Base-by-base conservation (phyloP, 164 flowering plant genomes). In the Umbilicus rupestris region DNA sequence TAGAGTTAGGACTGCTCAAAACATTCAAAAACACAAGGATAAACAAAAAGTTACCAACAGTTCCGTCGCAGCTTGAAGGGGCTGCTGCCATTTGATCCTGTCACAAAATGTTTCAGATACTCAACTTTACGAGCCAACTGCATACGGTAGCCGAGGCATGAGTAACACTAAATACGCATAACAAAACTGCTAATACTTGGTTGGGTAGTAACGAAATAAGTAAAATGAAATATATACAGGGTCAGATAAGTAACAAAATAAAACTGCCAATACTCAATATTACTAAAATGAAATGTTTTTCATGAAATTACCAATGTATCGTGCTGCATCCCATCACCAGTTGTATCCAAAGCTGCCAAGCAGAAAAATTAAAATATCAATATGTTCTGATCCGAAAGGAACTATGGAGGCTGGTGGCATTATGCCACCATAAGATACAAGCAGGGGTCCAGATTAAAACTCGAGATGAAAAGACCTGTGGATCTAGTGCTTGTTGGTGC, bases 261-360 rank as follows among this genome's bases (percentile, higher is more conserved):
- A 45, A 47, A 47, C 3, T 47, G 22, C 55, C n/a, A 47, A 47
- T 47, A n/a, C 20, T 19, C 37, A 2, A 47, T 19, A 47, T 47
- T 47, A 47, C 0, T 47, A 0, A 20, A 19, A 19, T 19, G 24
- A 55, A 3, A 7, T 55, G 19, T 55, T 55, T 22, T 30, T 28
- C 3, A 26, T 55, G 60, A 14, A 55, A 14, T 14, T 55, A 55
- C 60, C 60, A 55, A 30, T 58, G 68, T 57, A 39, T 62, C 74
- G 37, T 70, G 66, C 47, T 16, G 74, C 66, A 58, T 33, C 52
- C 63, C 66, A 65, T 73, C 73, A 50, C 47, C 69, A 42, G 41
- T 20, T 8, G 26, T 67, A 37, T 73, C 63, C 2, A 59, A 63
- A 68, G 39, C 81, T 78, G 78, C 29, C 70, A 63, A 62, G 63